Percentiles rank a stretch among this genome's conserved stretches.
phyloP scores from a whole-genome alignment of 495 filamentous ascomycete genomes.

The Ramalina intermedia region DNA sequence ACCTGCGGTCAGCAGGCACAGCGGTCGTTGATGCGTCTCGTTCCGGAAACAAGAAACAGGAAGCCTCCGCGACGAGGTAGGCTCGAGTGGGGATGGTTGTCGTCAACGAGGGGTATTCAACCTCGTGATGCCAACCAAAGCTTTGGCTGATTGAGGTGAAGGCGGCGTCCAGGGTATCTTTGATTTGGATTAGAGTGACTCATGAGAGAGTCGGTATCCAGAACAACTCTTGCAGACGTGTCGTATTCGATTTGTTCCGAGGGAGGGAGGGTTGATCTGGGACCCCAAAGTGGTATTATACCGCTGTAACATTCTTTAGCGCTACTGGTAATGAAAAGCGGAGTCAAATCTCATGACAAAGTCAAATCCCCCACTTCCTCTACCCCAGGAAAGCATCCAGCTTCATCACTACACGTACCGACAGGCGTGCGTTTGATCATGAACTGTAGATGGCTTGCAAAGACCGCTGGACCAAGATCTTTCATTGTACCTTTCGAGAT shows the following conservation, averaged over 20 bases:
- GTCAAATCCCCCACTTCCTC: neutral
- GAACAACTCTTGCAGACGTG: too few relatives aligned
- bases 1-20: neutral
- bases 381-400: too few relatives aligned
- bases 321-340: neutral
- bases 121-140: too few relatives aligned
- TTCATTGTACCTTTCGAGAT: too few relatives aligned
- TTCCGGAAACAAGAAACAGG: neutral
- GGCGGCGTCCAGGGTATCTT: too few relatives aligned
- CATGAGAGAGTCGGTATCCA: too few relatives aligned
- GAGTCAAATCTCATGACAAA: slow-evolving; percentile 1
- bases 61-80: neutral
- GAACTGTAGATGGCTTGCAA: neutral
- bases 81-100: neutral
- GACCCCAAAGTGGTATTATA: neutral
- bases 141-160: too few relatives aligned
- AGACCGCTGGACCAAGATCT: too few relatives aligned
- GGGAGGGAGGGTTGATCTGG: neutral
- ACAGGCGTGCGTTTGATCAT: too few relatives aligned
- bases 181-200: too few relatives aligned
- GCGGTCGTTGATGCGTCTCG: neutral
- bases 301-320: neutral
- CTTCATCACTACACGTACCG: neutral
- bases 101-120: neutral
- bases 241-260: too few relatives aligned